Conservation (phyloP, 1,284 basidiomycete genomes). For the Peniophora sp. region DNA sequence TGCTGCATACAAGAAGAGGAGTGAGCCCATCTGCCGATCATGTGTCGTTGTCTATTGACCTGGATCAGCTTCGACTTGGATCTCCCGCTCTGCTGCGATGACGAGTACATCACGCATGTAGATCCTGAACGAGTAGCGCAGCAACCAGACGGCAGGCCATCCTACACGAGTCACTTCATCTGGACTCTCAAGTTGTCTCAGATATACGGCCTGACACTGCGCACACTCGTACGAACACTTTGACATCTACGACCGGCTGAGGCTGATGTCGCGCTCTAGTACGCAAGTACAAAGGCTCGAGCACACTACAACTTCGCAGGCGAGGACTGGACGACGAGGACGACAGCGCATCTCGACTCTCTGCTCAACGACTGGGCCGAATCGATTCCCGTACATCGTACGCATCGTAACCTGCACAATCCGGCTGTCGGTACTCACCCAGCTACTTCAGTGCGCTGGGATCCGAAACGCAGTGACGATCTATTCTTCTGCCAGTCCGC, state of each 20-base stretch:
- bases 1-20: constrained; percentile 62
- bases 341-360: constrained; percentile 44
- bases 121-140: constrained; percentile 34
- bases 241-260: neutral
- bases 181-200: constrained; percentile 51
- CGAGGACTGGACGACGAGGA: constrained; percentile 25
- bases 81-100: constrained; percentile 59
- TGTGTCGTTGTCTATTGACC: neutral
- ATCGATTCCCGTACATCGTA: constrained; percentile 33
- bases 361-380: constrained; percentile 44
- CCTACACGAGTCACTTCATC: constrained; percentile 48
- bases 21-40: constrained; percentile 22
- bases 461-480: constrained; percentile 36
- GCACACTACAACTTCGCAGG: constrained; percentile 27
- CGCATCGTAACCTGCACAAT: neutral
- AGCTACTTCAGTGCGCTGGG: constrained; percentile 36
- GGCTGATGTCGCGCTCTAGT: constrained; percentile 15
- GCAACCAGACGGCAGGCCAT: constrained; percentile 46
- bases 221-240: constrained; percentile 42
- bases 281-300: constrained; percentile 36
- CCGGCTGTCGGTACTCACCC: neutral
- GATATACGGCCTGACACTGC: constrained; percentile 55
- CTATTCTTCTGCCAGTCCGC: constrained; percentile 46
- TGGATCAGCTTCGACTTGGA: constrained; percentile 52
- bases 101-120: constrained; percentile 58